Evolutionary conservation across 768 basidiomycete genomes (phyloP), one percentile per base, ranked within the genome.

Genomic region (Termitomyces sp.): DNA sequence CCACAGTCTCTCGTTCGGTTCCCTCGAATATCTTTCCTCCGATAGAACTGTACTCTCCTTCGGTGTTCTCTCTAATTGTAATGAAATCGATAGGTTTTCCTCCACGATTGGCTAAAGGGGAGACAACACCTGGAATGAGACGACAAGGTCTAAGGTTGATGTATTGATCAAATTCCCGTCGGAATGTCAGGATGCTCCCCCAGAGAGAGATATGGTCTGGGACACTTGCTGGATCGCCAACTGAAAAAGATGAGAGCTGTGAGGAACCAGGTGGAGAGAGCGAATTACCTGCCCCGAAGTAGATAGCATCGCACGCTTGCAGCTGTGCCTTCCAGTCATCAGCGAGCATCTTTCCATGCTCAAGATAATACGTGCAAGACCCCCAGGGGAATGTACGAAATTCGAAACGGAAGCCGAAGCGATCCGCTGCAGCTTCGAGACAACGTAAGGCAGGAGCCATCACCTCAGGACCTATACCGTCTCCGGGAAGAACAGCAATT

Each of bases 161-260:
- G 64, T 80, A 83, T 64, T 81, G 79, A 59, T 82, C 78, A 46
- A 81, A 78, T 20, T 77, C 77, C 50, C 80, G 79, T 52, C 82
- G 76, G 66, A 84, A 82, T 18, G 79, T 70, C 4, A 82, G 71
- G 32, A 79, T 67, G 20, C 81, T 75, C 23, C 77, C 79, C 82
- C 82, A 84, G 33, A 84, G 70, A 13, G 81, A 82, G 60, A 84
- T 78, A 60, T 84, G 82, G 70, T 84, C 82, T 23, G 82, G 81
- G 2, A 83, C 79, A 6, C 66, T 72, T 33, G 76, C 72, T 18
- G 79, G 79, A 67, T 77, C 77, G 2, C 79, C 80, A 51, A 81
- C 80, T 74, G 54, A 43, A 51, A 61, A 47, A 38, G 13, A 56
- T 60, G 35, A 48, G 61, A 55, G 54, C 53, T 44, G 32, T 41